Percentiles rank a stretch among this genome's conserved stretches.
phyloP scores from a whole-genome alignment of 208 protist species.

The Balamuthia mandrillaris region DNA sequence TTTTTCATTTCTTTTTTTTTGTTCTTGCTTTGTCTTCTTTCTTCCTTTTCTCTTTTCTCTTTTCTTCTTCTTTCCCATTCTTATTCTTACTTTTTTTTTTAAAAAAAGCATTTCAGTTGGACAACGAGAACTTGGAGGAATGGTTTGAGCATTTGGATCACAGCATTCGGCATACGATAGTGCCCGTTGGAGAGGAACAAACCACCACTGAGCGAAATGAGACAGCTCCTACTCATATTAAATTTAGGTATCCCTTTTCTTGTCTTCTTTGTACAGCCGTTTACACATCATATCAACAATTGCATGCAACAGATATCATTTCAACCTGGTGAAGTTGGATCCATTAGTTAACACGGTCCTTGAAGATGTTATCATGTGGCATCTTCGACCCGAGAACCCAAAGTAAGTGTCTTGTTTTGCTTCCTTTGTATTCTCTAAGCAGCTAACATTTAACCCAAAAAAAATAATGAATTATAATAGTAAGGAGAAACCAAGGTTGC shows the following conservation, averaged over 20 bases:
- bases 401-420: not conserved
- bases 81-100: not conserved
- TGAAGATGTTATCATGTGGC: not conserved
- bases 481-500: not conserved
- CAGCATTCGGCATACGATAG: slow-evolving; percentile 4
- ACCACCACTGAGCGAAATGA: slow-evolving; percentile 10
- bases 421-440: no score
- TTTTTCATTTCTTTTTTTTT: no score
- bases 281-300: not conserved
- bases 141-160: slow-evolving; percentile 39
- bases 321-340: slow-evolving; percentile 12
- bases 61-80: not conserved
- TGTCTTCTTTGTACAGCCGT: not conserved
- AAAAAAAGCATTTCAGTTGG: not conserved
- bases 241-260: not conserved
- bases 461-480: no score
- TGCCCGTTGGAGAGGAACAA: slow-evolving; percentile 22
- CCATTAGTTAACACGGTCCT: not conserved
- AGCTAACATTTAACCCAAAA: no score
- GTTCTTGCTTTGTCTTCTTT: no score
- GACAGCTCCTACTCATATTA: slow-evolving; percentile 1
- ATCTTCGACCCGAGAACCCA: slow-evolving; percentile 1
- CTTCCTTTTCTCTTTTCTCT: no score
- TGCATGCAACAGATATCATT: not conserved
- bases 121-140: not conserved